Conservation (phyloP, 1,284 basidiomycete genomes). For the Malassezia obtusa region DNA sequence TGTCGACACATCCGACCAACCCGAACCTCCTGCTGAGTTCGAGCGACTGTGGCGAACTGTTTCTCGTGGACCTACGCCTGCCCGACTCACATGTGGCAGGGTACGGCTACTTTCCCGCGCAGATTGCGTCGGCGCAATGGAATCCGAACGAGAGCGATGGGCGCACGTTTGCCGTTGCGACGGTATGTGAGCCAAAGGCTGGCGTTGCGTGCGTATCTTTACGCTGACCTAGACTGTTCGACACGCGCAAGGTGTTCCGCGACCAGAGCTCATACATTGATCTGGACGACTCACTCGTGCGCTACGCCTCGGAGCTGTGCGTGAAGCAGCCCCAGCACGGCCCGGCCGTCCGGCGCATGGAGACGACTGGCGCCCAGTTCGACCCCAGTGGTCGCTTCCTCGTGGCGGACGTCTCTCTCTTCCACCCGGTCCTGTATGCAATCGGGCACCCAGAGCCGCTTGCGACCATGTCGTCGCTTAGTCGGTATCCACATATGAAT, state of each 20-base stretch:
- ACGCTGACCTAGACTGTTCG: conserved; percentile 7
- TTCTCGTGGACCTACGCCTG: conserved; percentile 11
- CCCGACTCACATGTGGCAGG: conserved; percentile 5
- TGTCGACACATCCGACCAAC: conserved; percentile 16
- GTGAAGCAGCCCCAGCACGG: background rate
- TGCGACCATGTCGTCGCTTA: conserved; percentile 13
- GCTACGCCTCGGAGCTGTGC: conserved; percentile 7
- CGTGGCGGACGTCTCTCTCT: conserved; percentile 12
- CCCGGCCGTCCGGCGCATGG: background rate
- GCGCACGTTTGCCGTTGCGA: conserved; percentile 12
- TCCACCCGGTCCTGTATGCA: conserved; percentile 14
- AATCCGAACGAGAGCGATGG: conserved; percentile 16
- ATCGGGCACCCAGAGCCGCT: conserved; percentile 8
- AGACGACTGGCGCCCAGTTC: conserved; percentile 14
- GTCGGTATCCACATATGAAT: conserved; percentile 5
- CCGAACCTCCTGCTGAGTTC: conserved; percentile 7
- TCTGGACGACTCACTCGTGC: conserved; percentile 1
- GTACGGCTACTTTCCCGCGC: conserved; percentile 5
- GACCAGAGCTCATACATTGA: background rate
- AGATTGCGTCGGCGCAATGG: conserved; percentile 15
- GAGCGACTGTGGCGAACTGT: conserved; percentile 16
- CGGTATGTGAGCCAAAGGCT: background rate
- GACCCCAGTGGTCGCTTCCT: conserved; percentile 14
- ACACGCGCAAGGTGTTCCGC: conserved; percentile 6
- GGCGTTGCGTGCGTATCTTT: conserved; percentile 4